Conservation (phyloP, 2,329 filamentous ascomycete species). For the Fusarium citri region DNA sequence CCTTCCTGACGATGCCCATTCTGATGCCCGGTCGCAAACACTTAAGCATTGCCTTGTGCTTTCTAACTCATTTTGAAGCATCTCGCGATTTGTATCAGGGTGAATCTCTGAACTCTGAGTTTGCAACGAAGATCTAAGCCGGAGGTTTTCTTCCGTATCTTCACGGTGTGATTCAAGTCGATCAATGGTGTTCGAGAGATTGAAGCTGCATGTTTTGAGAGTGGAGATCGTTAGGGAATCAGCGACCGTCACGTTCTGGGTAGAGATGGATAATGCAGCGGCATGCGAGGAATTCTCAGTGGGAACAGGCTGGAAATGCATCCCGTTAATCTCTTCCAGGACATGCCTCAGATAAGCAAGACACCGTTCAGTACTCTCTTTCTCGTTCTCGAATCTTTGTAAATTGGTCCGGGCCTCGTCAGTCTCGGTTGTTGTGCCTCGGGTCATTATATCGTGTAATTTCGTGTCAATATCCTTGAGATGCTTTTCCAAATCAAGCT, state of each 20-base stretch:
- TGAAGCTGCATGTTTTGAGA: conserved; percentile 9
- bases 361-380: conserved; percentile 20
- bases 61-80: conserved; percentile 12
- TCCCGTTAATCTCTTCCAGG: conserved; percentile 1
- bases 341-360: conserved; percentile 9
- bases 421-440: not conserved
- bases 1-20: conserved; percentile 18
- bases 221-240: conserved; percentile 18
- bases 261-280: not conserved
- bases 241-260: conserved; percentile 4
- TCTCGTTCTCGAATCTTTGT: conserved; percentile 1
- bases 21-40: conserved; percentile 16
- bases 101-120: not conserved
- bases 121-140: not conserved
- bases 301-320: conserved; percentile 4
- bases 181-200: conserved; percentile 1
- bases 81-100: not conserved
- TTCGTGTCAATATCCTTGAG: conserved; percentile 15
- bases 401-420: not conserved
- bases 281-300: not conserved
- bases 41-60: conserved; percentile 25
- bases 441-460: conserved; percentile 10
- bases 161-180: conserved; percentile 8
- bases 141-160: not conserved
- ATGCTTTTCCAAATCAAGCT: conserved; percentile 33